Evolutionary conservation across 306 rosid genomes (phyloP), one percentile per base, ranked within the genome.

Genomic region (Crotalaria pallida): DNA sequence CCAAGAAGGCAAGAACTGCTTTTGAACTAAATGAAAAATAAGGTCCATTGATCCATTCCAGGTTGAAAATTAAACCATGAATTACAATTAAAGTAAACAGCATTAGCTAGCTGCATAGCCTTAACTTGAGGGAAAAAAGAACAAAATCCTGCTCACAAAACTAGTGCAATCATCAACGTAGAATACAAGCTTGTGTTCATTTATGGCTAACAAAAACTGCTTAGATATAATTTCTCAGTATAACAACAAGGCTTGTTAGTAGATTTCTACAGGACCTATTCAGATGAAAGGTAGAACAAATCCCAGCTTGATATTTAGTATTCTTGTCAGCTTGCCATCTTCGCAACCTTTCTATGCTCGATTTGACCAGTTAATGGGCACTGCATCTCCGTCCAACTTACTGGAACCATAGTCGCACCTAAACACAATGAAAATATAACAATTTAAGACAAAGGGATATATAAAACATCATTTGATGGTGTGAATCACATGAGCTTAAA

Each of bases 311-410:
- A 60, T 24, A 41, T 52, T 57, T 70, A 44, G 72, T 51, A 58
- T 50, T 69, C 63, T 48, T 45, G 69, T 85, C 82, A 93, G 77
- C 82, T 82, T 75, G 87, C 82, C 36, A 85, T 85, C 86, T 88
- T 88, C 10, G 98, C 98, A 44, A 94, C 97, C 80, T 90, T 94
- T 74, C 98, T 83, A 44, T 75, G 89, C 84, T 94, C 96, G 52
- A 87, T 79, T 87, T 94, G 96, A 67, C 88, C 95, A 3, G 96
- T 88, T 47, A 83, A 43, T 13, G 97, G 90, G 79, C 96, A 92
- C 67, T 88, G 92, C 98, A 92, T 89, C 83, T 92, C 92, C 6
- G 96, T 89, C 98, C 96, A 92, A 74, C 98, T 89, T 62, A 84
- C 73, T 65, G 99, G 95, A 61, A 90, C 85, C 96, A 91, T 85